Percentiles rank a stretch among this genome's conserved stretches.
These are phyloP conservation scores for Cryptomeria japonica DNA, from an alignment of 75 land plant genomes.

Conservation along the genomic window DNA sequence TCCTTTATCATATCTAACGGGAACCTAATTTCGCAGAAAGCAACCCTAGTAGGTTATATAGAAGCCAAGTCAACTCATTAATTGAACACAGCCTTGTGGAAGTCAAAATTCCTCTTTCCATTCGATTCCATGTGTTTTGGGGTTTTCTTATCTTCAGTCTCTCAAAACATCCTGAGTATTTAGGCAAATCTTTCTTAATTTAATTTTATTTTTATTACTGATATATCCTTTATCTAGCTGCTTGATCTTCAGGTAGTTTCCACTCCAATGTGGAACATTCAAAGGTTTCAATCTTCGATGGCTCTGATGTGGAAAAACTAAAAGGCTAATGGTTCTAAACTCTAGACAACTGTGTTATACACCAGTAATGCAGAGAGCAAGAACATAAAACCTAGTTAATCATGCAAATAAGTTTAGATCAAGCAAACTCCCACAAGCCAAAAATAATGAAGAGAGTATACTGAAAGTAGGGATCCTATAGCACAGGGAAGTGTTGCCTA, in stretches of 20 bases:
- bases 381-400: neutral
- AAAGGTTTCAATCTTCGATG: neutral
- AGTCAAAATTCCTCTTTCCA: neutral
- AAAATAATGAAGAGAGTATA: neutral
- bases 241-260: neutral
- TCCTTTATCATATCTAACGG: neutral
- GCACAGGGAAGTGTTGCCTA: neutral
- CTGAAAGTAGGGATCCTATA: neutral
- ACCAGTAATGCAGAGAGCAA: neutral
- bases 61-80: neutral
- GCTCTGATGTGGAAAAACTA: neutral
- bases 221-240: neutral
- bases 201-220: neutral
- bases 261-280: neutral
- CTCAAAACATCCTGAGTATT: neutral
- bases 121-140: neutral
- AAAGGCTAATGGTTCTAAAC: neutral
- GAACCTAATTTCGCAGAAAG: neutral
- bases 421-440: neutral
- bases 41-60: neutral
- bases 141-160: neutral
- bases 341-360: neutral
- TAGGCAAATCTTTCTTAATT: neutral
- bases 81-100: neutral
- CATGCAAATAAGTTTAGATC: neutral